Evolutionary conservation across 257 asterid species (phyloP).

Genomic region (Cordia subcordata): DNA sequence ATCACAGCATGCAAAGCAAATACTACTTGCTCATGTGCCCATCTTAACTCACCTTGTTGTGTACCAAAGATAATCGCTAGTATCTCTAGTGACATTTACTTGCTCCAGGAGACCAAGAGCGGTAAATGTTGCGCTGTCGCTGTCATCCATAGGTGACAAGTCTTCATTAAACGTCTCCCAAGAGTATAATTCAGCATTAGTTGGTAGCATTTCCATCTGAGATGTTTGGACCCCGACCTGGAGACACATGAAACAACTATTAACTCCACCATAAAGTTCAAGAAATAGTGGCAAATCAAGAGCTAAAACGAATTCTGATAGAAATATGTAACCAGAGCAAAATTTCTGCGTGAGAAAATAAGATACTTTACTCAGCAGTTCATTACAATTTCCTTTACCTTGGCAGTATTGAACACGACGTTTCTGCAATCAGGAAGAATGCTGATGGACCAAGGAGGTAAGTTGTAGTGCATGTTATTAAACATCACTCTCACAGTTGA

Average conservation of each 20-base stretch:
- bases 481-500: conserved; percentile 65
- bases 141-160: conserved; percentile 61
- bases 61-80: conserved; percentile 89
- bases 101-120: conserved; percentile 82
- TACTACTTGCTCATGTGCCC: neutral
- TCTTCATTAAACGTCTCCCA: conserved; percentile 96
- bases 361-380: neutral
- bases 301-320: neutral
- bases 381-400: conserved; percentile 38
- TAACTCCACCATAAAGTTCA: neutral
- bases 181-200: conserved; percentile 45
- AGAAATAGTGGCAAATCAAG: neutral
- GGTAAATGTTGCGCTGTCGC: conserved; percentile 65
- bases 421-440: conserved; percentile 93
- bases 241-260: conserved; percentile 7
- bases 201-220: conserved; percentile 65
- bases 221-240: conserved; percentile 93
- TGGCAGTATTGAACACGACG: conserved; percentile 88
- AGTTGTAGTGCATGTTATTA: conserved; percentile 72
- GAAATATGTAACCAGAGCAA: neutral
- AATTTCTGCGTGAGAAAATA: neutral
- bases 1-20: too few species aligned
- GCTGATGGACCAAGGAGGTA: conserved; percentile 98
- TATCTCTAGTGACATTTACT: conserved; percentile 84
- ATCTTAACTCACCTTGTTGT: conserved; percentile 55